These are phyloP conservation scores for Favolaschia claudopus DNA, from an alignment of 768 basidiomycete genomes.

Conservation along the genomic window DNA sequence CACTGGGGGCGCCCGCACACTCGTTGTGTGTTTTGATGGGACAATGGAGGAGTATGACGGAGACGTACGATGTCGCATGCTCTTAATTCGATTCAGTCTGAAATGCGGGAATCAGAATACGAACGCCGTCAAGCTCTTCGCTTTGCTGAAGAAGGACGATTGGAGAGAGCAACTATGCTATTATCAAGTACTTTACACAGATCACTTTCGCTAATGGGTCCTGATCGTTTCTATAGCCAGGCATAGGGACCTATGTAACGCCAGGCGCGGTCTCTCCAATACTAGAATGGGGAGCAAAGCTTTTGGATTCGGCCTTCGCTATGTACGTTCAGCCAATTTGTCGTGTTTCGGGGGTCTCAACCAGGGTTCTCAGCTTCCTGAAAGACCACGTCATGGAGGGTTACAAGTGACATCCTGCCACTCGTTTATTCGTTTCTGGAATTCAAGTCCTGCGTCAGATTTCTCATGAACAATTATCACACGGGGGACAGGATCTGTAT, in stretches of 20 bases:
- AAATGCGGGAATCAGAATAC: constrained; percentile 52
- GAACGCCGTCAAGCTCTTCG: constrained; percentile 76
- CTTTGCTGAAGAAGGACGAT: constrained; percentile 68
- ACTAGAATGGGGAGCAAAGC: constrained; percentile 63
- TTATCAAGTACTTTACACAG: constrained; percentile 62
- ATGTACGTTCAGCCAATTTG: constrained; percentile 53
- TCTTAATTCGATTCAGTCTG: not conserved
- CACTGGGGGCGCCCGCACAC: constrained; percentile 44
- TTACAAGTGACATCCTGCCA: constrained; percentile 52
- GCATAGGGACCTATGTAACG: constrained; percentile 59
- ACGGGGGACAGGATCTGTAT: constrained; percentile 77
- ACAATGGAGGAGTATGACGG: constrained; percentile 61
- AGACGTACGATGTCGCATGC: too few species aligned
- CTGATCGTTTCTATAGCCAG: constrained; percentile 47
- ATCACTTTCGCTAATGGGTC: constrained; percentile 32
- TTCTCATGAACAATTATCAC: constrained; percentile 82
- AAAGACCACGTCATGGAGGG: constrained; percentile 77
- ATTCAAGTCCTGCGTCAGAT: constrained; percentile 1
- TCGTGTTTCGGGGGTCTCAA: not conserved
- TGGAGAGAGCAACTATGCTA: constrained; percentile 66
- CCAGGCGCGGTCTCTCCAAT: constrained; percentile 74
- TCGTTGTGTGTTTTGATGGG: constrained; percentile 77
- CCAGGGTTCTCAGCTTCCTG: constrained; percentile 58
- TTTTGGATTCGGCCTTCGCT: constrained; percentile 74
- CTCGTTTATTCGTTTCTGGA: not conserved